Evolutionary conservation across 805 yeast genomes (phyloP).

Genomic region (Yamadazyma takamatsuzukensis): DNA sequence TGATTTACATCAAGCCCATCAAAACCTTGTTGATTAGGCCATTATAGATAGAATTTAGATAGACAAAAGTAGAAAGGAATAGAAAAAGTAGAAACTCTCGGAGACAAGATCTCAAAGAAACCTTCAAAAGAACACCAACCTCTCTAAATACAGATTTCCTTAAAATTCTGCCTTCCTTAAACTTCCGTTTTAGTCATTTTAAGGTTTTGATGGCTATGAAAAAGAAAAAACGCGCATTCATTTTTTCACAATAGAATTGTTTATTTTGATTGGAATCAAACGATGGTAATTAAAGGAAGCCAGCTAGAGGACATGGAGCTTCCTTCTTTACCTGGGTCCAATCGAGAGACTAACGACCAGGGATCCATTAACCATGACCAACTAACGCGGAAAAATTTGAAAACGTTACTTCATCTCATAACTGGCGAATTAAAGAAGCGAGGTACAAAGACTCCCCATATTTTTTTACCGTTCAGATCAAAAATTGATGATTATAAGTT

Average conservation of each 20-base stretch:
- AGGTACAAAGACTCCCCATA: conserved; percentile 69
- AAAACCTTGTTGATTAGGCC: no score
- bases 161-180: no score
- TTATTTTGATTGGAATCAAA: conserved; percentile 1
- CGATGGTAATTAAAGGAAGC: conserved; percentile 11
- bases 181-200: no score
- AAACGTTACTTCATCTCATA: conserved; percentile 62
- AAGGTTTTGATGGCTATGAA: no score
- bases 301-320: conserved; percentile 19
- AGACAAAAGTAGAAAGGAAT: no score
- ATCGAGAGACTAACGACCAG: conserved; percentile 1
- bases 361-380: conserved; percentile 22
- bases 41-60: no score
- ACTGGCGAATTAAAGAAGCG: conserved; percentile 69
- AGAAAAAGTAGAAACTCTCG: no score
- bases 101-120: no score
- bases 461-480: conserved; percentile 76
- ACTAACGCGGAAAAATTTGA: conserved; percentile 62
- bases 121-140: no score
- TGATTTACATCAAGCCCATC: conserved; percentile 19
- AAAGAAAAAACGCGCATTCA: not conserved
- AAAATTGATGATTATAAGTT: conserved; percentile 60
- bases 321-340: conserved; percentile 19
- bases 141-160: no score
- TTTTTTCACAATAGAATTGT: not conserved